phyloP scores from a whole-genome alignment of 1,284 basidiomycete species.

The Ceratobasidium sp. region DNA sequence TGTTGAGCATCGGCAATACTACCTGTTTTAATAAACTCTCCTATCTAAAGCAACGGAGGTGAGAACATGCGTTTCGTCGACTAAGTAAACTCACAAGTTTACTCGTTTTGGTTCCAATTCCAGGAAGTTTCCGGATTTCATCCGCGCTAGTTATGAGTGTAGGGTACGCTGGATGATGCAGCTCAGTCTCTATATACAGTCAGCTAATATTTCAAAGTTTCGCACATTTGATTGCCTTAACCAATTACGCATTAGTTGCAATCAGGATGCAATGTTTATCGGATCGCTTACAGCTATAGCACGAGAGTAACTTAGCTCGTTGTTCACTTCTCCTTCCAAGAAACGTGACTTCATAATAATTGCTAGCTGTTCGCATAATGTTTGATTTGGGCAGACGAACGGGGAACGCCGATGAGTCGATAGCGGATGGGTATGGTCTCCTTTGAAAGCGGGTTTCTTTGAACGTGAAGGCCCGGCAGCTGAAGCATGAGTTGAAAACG shows the following conservation, averaged over 20 bases:
- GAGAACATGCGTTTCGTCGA: background rate
- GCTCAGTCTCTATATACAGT: background rate
- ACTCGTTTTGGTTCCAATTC: conserved; percentile 71
- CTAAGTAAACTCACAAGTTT: conserved; percentile 64
- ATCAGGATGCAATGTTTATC: background rate
- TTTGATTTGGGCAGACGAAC: conserved; percentile 74
- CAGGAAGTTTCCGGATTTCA: conserved; percentile 69
- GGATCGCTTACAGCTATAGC: conserved; percentile 70
- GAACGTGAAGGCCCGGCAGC: conserved; percentile 10
- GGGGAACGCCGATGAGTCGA: conserved; percentile 73
- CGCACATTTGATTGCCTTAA: conserved; percentile 72
- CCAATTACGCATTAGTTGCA: background rate
- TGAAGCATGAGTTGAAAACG: background rate
- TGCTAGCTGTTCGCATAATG: conserved; percentile 67
- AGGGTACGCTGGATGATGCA: conserved; percentile 70
- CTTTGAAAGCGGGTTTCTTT: background rate
- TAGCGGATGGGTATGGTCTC: conserved; percentile 62
- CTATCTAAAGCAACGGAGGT: conserved; percentile 62
- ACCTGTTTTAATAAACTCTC: conserved; percentile 71
- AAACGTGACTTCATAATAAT: conserved; percentile 70
- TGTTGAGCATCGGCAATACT: conserved; percentile 71
- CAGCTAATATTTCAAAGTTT: conserved; percentile 15
- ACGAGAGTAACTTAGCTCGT: conserved; percentile 75
- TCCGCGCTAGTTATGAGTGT: conserved; percentile 61
- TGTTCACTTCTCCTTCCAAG: conserved; percentile 73